Evolutionary conservation across 2,329 filamentous ascomycete species (phyloP), one percentile per base, ranked within the genome.

Genomic region (Eutypa lata): DNA sequence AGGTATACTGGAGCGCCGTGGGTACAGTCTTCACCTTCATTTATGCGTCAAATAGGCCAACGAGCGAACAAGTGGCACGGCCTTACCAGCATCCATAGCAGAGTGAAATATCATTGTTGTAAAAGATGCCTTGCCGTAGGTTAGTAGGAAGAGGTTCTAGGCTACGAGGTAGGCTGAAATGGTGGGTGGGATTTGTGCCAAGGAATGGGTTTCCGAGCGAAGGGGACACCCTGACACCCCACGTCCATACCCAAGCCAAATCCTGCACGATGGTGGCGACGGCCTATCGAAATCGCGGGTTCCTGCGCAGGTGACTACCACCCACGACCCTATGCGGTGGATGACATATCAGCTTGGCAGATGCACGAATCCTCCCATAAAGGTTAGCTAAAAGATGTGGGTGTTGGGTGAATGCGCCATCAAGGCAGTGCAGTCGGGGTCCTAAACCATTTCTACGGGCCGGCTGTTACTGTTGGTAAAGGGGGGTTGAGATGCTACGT

Each of bases 271-370:
- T 45, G 22, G 42, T 13, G 42, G 22, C 11, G 21, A n/a, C 7
- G 59, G 58, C 65, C 66, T 68, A 67, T 68, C 60, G 63, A 61
- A 59, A 60, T 56, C 52, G 53, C 65, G 65, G 65, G 65, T 69
- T 68, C 66, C 65, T 69, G 66, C 66, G 64, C 66, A 63, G 66
- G 65, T 68, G 66, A 68, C 65, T 63, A 64, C 49, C 50, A 59
- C 46, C 50, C 52, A 55, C 50, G 52, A 43, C 51, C 53, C 52
- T 50, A 48, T 52, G 54, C 54, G 56, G 58, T 56, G 59, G 57
- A 63, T 63, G 63, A 62, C 61, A 63, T 62, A 57, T 53, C 61
- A 59, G 56, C 55, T 53, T 56, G 49, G 58, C 55, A 53, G 46
- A 52, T 50, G 50, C 54, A 54, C 51, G 52, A 54, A 48, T 51